Conservation (phyloP, 176 grass and related monocot genomes). For the Oryza rufipogon region DNA sequence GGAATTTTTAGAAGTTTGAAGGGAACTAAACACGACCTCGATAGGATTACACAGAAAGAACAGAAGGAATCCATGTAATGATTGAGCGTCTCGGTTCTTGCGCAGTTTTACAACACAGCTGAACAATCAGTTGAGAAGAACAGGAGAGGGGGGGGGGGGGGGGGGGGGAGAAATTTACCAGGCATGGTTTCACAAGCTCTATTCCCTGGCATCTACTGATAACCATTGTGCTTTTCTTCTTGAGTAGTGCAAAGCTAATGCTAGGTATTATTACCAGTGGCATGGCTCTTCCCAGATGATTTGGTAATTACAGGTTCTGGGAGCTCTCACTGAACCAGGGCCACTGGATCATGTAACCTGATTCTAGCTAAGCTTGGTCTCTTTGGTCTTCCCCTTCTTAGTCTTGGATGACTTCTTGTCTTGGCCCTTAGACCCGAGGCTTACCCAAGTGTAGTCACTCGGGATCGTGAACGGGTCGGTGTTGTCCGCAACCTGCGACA, state of each 20-base stretch:
- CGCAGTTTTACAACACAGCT: conserved; percentile 40
- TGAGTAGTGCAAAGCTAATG: conserved; percentile 4
- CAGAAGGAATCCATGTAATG: conserved; percentile 6
- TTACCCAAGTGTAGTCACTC: conserved; percentile 84
- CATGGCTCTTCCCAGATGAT: conserved; percentile 28
- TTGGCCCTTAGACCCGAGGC: conserved; percentile 61
- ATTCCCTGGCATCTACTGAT: conserved; percentile 35
- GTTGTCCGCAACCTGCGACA: conserved; percentile 77
- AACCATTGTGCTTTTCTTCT: not conserved
- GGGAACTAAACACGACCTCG: not conserved
- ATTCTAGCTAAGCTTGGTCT: conserved; percentile 32
- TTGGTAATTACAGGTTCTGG: conserved; percentile 60
- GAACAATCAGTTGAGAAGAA: conserved; percentile 39
- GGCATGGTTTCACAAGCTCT: conserved; percentile 34
- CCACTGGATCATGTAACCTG: not conserved
- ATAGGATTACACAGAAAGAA: not conserved
- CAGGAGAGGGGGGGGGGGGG: not conserved
- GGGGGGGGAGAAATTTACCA: conserved; percentile 3
- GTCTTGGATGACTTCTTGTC: conserved; percentile 68
- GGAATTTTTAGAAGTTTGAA: too few species aligned
- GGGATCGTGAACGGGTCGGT: conserved; percentile 78
- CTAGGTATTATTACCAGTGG: conserved; percentile 29
- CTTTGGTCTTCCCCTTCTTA: conserved; percentile 70
- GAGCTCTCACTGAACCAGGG: conserved; percentile 22
- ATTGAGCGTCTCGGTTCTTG: conserved; percentile 5